These are phyloP conservation scores for Pichia insulana DNA, from an alignment of 805 yeast species.

Conservation along the genomic window DNA sequence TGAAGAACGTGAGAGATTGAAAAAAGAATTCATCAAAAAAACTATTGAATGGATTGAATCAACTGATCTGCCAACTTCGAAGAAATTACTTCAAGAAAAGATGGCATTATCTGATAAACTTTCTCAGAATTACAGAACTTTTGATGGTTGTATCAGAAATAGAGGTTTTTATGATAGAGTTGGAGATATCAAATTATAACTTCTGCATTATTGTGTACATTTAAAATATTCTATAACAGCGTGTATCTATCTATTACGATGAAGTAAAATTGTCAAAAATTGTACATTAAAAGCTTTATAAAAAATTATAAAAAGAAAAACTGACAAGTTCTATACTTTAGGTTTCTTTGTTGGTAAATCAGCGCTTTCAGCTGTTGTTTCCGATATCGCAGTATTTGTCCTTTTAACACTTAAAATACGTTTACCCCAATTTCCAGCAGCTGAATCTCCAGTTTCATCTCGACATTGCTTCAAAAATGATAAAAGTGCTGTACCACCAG, in stretches of 20 bases:
- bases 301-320: no score
- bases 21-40: slow-evolving; percentile 45
- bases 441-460: slow-evolving; percentile 91
- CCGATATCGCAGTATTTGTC: slow-evolving; percentile 9
- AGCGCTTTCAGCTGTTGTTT: no score
- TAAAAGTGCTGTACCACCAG: slow-evolving; percentile 88
- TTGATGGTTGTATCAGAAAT: slow-evolving; percentile 79
- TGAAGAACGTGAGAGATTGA: slow-evolving; percentile 45
- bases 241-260: no score
- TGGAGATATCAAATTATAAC: slow-evolving; percentile 32
- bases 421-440: slow-evolving; percentile 89
- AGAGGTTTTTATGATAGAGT: slow-evolving; percentile 72
- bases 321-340: no score
- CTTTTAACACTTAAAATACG: slow-evolving; percentile 35
- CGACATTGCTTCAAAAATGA: slow-evolving; percentile 93
- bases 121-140: slow-evolving; percentile 50
- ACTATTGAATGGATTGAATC: slow-evolving; percentile 78
- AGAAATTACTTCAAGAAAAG: slow-evolving; percentile 44
- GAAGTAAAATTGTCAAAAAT: no score
- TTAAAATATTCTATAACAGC: no score
- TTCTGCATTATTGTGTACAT: neutral
- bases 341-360: no score
- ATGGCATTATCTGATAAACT: slow-evolving; percentile 43
- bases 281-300: no score
- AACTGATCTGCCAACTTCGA: slow-evolving; percentile 40